Evolutionary conservation across 805 yeast species (phyloP).

Genomic region (Cyberlindnera mycetangii): DNA sequence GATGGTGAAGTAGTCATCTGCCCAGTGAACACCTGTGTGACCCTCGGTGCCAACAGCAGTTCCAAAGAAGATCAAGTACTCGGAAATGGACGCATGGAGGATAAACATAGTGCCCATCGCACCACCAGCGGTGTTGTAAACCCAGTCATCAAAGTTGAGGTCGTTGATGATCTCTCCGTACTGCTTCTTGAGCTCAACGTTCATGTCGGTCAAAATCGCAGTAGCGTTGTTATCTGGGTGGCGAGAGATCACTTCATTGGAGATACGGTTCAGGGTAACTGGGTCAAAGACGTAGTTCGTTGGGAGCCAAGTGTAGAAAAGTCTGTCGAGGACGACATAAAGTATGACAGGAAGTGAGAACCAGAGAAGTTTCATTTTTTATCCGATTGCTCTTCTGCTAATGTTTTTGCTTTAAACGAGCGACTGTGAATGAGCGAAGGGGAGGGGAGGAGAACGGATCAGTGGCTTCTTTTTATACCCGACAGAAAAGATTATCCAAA

Average conservation of each 20-base stretch:
- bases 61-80: slow-evolving; percentile 91
- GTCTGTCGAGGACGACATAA: slow-evolving; percentile 35
- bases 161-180: slow-evolving; percentile 79
- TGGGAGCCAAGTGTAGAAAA: slow-evolving; percentile 68
- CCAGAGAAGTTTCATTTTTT: slow-evolving; percentile 23
- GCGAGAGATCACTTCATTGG: slow-evolving; percentile 48
- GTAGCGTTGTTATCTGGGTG: slow-evolving; percentile 61
- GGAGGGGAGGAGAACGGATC: no score
- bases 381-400: no score
- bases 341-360: slow-evolving; percentile 28
- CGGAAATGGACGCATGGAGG: slow-evolving; percentile 90
- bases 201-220: slow-evolving; percentile 59
- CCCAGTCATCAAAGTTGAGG: slow-evolving; percentile 80
- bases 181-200: slow-evolving; percentile 50
- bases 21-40: slow-evolving; percentile 92
- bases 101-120: slow-evolving; percentile 98
- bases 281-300: slow-evolving; percentile 68
- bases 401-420: no score
- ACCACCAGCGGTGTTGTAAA: slow-evolving; percentile 96
- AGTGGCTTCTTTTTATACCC: no score
- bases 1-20: slow-evolving; percentile 96
- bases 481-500: no score
- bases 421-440: no score
- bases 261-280: slow-evolving; percentile 53
- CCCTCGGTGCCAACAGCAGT: slow-evolving; percentile 95